Evolutionary conservation across 1,139 yeast species (phyloP).

Genomic region (Suhomyces chickasaworum): DNA sequence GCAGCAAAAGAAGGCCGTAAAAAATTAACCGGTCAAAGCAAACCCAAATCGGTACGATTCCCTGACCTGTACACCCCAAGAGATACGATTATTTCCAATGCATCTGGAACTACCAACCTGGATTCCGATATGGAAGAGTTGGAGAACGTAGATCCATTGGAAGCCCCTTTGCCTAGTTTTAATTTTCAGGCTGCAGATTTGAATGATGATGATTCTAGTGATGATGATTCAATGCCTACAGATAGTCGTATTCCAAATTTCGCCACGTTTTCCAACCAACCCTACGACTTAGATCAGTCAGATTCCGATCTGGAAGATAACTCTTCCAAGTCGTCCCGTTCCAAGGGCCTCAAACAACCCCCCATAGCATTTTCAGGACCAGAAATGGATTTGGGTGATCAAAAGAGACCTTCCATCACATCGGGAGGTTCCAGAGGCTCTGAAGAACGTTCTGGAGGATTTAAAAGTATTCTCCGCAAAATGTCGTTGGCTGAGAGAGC

Average conservation of each 20-base stretch:
- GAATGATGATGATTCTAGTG: slow-evolving; percentile 11
- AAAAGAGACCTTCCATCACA: slow-evolving; percentile 14
- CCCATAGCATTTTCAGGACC: neutral
- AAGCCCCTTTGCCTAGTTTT: slow-evolving; percentile 23
- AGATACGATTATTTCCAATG: slow-evolving; percentile 29
- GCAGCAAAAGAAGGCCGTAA: slow-evolving; percentile 33
- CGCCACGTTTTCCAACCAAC: slow-evolving; percentile 9
- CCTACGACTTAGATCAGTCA: slow-evolving; percentile 10
- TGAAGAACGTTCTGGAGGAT: slow-evolving; percentile 7
- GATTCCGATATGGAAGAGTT: slow-evolving; percentile 22
- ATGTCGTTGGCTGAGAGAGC: slow-evolving; percentile 39
- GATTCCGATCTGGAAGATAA: slow-evolving; percentile 17
- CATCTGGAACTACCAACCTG: slow-evolving; percentile 29
- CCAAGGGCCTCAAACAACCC: slow-evolving; percentile 5
- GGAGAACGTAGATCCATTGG: slow-evolving; percentile 8
- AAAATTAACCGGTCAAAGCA: slow-evolving; percentile 18
- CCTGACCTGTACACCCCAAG: slow-evolving; percentile 33
- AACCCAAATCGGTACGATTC: slow-evolving; percentile 29
- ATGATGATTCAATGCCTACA: slow-evolving; percentile 9
- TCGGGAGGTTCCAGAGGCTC: slow-evolving; percentile 10
- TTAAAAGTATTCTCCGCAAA: slow-evolving; percentile 31
- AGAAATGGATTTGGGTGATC: slow-evolving; percentile 29
- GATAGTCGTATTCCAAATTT: slow-evolving; percentile 9
- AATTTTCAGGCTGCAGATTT: slow-evolving; percentile 10
- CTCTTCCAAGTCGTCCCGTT: slow-evolving; percentile 8